These are phyloP conservation scores for Schwanniomyces sp. DNA, from an alignment of 805 yeast genomes.

Conservation along the genomic window DNA sequence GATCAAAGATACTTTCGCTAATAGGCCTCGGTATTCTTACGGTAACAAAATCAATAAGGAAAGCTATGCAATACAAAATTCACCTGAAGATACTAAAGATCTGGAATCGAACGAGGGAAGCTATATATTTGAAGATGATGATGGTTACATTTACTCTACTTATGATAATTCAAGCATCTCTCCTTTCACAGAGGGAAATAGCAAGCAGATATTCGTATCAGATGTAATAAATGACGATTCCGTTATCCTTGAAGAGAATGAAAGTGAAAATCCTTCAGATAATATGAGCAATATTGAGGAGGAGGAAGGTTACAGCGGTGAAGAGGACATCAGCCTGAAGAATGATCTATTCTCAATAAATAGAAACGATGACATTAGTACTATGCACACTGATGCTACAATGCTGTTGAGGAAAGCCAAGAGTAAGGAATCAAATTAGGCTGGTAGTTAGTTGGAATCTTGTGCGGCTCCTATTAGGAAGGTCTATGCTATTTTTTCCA, in stretches of 20 bases:
- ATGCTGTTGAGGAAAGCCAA: neutral
- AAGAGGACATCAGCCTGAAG: neutral
- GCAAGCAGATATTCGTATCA: neutral
- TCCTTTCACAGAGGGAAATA: neutral
- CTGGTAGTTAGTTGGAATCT: neutral
- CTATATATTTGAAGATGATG: conserved; percentile 7
- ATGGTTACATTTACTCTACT: conserved; percentile 5
- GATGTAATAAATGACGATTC: neutral
- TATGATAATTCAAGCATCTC: neutral
- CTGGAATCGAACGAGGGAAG: neutral
- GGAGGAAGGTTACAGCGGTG: neutral
- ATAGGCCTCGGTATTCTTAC: neutral
- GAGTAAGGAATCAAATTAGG: neutral
- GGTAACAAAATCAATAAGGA: neutral
- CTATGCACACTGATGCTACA: conserved; percentile 1
- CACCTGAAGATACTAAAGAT: neutral
- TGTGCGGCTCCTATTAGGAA: too few species aligned
- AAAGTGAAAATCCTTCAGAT: neutral
- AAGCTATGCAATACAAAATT: neutral
- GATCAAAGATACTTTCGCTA: neutral
- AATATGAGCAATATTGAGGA: neutral
- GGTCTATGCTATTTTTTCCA: too few species aligned
- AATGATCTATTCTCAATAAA: conserved; percentile 4
- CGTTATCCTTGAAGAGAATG: neutral
- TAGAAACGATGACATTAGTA: neutral